These are phyloP conservation scores for Trametes polyzona DNA, from an alignment of 1,284 basidiomycete genomes.

Conservation along the genomic window DNA sequence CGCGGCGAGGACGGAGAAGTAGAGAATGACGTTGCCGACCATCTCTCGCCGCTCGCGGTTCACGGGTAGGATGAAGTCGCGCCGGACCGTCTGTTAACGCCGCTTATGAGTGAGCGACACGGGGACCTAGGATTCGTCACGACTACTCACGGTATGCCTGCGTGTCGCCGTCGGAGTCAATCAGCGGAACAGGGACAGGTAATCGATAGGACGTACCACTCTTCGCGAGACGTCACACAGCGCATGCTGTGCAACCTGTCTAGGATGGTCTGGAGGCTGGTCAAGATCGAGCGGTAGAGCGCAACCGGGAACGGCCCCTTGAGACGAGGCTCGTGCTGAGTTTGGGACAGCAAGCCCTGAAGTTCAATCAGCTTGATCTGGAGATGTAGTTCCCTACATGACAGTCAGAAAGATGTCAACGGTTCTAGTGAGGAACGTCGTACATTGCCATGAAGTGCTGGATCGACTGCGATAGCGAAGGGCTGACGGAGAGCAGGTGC, in stretches of 20 bases:
- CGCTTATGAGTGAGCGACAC: background rate
- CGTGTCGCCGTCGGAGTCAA: conserved; percentile 8
- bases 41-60: conserved; percentile 88
- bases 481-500: conserved; percentile 42
- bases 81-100: conserved; percentile 63
- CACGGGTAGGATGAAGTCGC: conserved; percentile 89
- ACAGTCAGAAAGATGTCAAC: background rate
- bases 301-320: conserved; percentile 90
- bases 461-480: conserved; percentile 64
- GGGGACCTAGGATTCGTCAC: background rate
- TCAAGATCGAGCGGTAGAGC: conserved; percentile 84
- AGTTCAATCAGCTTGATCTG: conserved; percentile 89
- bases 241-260: conserved; percentile 94
- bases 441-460: conserved; percentile 91
- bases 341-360: conserved; percentile 82
- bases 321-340: conserved; percentile 90
- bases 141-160: conserved; percentile 68
- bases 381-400: conserved; percentile 85
- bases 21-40: conserved; percentile 92
- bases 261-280: conserved; percentile 86
- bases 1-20: conserved; percentile 86
- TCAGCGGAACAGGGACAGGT: conserved; percentile 4
- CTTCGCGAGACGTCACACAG: conserved; percentile 90
- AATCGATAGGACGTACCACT: conserved; percentile 68
- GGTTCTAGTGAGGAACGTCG: conserved; percentile 27